phyloP scores from a whole-genome alignment of 2,329 filamentous ascomycete species.

The Venturia pyrina region DNA sequence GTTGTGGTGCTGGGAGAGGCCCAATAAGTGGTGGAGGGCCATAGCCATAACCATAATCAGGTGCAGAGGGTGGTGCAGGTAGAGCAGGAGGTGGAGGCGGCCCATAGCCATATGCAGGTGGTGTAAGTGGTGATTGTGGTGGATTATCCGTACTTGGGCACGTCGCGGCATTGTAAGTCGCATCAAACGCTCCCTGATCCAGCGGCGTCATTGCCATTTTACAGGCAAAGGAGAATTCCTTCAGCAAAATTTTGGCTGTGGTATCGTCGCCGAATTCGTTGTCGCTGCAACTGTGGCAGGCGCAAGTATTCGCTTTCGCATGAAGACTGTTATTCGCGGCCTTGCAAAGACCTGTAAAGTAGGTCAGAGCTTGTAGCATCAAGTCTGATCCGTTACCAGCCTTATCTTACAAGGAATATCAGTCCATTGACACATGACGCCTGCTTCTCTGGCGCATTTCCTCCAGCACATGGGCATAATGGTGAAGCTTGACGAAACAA shows the following conservation, averaged over 20 bases:
- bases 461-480: conserved; percentile 6
- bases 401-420: conserved; percentile 6
- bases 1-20: background rate
- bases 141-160: background rate
- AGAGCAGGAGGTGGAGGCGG: background rate
- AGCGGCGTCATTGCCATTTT: conserved; percentile 4
- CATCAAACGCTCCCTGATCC: conserved; percentile 2
- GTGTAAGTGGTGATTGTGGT: background rate
- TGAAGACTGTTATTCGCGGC: conserved; percentile 4
- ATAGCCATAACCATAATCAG: background rate
- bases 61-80: background rate
- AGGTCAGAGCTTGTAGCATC: background rate
- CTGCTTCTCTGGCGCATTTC: conserved; percentile 10
- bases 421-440: conserved; percentile 5
- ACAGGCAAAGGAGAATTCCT: conserved; percentile 2
- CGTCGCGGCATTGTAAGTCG: background rate
- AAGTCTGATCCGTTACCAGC: background rate
- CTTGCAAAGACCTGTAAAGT: conserved; percentile 5
- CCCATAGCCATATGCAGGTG: background rate
- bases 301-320: conserved; percentile 4
- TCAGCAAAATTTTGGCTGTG: background rate
- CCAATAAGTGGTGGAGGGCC: background rate
- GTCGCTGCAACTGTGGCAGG: conserved; percentile 4
- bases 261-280: conserved; percentile 1
- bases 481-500: background rate